These are phyloP conservation scores for Plasmodium cynomolgi DNA, from an alignment of 169 alveolate species.

Conservation along the genomic window DNA sequence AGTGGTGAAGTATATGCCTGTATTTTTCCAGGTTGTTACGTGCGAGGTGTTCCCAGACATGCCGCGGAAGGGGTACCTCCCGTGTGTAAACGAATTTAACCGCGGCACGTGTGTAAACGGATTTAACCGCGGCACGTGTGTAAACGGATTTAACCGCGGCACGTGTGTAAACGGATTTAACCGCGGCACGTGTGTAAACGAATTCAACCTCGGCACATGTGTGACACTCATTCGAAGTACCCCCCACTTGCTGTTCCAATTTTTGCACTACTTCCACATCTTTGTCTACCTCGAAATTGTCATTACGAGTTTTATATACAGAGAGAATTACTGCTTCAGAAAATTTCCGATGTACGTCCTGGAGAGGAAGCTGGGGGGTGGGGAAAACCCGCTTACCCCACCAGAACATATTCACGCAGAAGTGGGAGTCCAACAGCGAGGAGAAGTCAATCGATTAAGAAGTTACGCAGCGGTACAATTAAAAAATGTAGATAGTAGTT, in stretches of 20 bases:
- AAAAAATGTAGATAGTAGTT: background rate
- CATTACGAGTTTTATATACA: slow-evolving; percentile 11
- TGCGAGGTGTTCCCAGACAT: background rate
- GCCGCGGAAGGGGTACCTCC: background rate
- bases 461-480: background rate
- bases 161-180: background rate
- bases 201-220: background rate
- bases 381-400: background rate
- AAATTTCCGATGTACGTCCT: slow-evolving; percentile 11
- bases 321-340: slow-evolving; percentile 22
- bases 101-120: background rate
- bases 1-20: slow-evolving; percentile 6
- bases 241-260: background rate
- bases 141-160: background rate
- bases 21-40: background rate
- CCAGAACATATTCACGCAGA: background rate
- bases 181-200: background rate
- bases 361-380: background rate
- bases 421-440: background rate
- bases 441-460: background rate
- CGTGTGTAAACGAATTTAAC: background rate
- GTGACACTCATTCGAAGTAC: slow-evolving; percentile 4
- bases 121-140: background rate
- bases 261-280: slow-evolving; percentile 42
- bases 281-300: slow-evolving; percentile 38